A percentile compares a stretch with the other conserved stretches of the same genome.
Evolutionary conservation across 345 rosid genomes (phyloP).

Genomic region (Eucalyptus leucophloia): DNA sequence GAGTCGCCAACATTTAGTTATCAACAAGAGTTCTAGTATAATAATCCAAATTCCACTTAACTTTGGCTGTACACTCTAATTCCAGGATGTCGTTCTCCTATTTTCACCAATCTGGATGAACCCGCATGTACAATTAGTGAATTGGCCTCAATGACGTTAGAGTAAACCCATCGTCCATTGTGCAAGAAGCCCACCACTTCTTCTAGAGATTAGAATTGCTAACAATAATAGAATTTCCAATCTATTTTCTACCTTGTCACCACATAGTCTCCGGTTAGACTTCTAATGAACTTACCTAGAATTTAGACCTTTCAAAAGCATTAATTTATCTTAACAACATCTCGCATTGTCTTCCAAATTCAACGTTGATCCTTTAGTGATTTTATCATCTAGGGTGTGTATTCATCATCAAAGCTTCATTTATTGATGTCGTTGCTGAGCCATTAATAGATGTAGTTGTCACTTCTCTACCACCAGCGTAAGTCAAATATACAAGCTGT

Average conservation of each 20-base stretch:
- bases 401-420: neutral
- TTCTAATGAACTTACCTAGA: neutral
- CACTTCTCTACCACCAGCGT: neutral
- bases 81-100: too few species aligned
- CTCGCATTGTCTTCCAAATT: neutral
- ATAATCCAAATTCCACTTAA: neutral
- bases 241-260: neutral
- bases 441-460: neutral
- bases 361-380: neutral
- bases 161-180: neutral
- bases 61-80: neutral
- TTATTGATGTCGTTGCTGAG: neutral
- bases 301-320: neutral
- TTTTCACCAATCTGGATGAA: neutral
- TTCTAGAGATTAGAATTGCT: neutral
- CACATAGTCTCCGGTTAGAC: neutral
- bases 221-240: too few species aligned
- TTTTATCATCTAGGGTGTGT: neutral
- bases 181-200: neutral
- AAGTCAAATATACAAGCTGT: neutral
- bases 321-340: neutral
- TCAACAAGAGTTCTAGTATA: too few species aligned
- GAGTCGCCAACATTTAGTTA: accelerated
- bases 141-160: neutral
- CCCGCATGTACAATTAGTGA: neutral